These are phyloP conservation scores for Thraustochytrium striatum DNA, from an alignment of 352 stramenopile genomes.

Conservation along the genomic window DNA sequence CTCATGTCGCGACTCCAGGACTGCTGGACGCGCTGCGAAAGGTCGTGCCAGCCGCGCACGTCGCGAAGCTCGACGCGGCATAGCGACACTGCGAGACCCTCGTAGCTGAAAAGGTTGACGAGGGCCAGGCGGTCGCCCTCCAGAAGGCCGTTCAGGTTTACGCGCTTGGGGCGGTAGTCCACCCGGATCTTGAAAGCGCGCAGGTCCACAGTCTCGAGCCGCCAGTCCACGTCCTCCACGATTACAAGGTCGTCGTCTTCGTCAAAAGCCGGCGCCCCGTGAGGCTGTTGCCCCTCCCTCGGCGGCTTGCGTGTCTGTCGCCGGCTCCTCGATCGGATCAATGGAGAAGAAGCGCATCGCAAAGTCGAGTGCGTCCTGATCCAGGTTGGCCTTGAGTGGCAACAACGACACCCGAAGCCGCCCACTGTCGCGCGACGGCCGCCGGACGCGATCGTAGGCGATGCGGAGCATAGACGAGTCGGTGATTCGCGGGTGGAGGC, in stretches of 20 bases:
- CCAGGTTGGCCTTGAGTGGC: constrained; percentile 37
- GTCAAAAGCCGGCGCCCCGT: too few species aligned
- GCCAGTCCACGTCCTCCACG: constrained; percentile 32
- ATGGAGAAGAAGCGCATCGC: neutral
- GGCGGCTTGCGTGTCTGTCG: neutral
- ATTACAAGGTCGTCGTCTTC: constrained; percentile 38
- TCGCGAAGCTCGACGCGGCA: neutral
- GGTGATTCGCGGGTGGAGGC: constrained; percentile 19
- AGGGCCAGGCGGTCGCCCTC: constrained; percentile 16
- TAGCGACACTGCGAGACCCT: constrained; percentile 16
- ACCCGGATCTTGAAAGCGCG: constrained; percentile 36
- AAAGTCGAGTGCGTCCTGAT: constrained; percentile 37
- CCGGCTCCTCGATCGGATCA: neutral
- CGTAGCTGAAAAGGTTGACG: constrained; percentile 33
- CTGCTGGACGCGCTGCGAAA: constrained; percentile 11
- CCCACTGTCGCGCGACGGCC: neutral
- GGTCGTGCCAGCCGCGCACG: constrained; percentile 24
- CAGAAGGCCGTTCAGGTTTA: constrained; percentile 2
- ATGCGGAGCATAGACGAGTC: constrained; percentile 35
- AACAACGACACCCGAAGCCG: neutral
- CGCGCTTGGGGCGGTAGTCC: constrained; percentile 36
- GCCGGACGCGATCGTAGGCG: constrained; percentile 7
- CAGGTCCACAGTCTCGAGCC: constrained; percentile 15
- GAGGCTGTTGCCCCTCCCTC: too few species aligned
- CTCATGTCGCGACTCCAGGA: neutral